Conservation (phyloP, 352 stramenopile genomes). For the Aphanomyces euteiches region DNA sequence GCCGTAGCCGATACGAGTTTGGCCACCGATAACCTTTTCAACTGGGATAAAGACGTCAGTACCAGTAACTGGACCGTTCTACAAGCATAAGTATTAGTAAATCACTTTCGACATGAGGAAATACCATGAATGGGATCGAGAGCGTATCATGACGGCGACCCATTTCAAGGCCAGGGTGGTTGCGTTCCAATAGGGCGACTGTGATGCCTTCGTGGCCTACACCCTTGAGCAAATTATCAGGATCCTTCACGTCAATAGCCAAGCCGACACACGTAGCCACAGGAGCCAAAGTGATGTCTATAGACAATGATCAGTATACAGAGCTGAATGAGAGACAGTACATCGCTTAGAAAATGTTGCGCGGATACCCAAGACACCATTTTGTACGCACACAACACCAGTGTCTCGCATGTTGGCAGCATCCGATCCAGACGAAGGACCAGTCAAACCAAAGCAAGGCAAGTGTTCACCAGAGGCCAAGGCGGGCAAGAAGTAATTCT, state of each 20-base stretch:
- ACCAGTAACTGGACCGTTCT: constrained; percentile 94
- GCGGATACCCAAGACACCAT: constrained; percentile 94
- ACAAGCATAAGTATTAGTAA: neutral
- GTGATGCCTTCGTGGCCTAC: constrained; percentile 93
- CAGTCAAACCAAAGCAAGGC: constrained; percentile 96
- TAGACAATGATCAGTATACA: neutral
- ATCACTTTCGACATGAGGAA: neutral
- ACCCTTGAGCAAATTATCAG: constrained; percentile 91
- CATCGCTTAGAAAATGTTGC: constrained; percentile 97
- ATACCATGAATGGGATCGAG: constrained; percentile 92
- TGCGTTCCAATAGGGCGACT: constrained; percentile 93
- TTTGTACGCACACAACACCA: constrained; percentile 89
- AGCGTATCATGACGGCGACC: constrained; percentile 94
- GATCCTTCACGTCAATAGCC: constrained; percentile 95
- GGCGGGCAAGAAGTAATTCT: constrained; percentile 93
- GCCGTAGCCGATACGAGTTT: constrained; percentile 94
- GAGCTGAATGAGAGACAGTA: neutral
- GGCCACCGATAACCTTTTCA: constrained; percentile 95
- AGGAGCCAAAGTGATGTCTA: constrained; percentile 95
- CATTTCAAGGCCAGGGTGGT: constrained; percentile 93
- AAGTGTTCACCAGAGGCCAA: constrained; percentile 94
- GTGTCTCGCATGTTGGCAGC: constrained; percentile 93
- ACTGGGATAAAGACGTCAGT: constrained; percentile 98
- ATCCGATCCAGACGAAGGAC: constrained; percentile 92
- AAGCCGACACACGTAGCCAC: constrained; percentile 96